Base-by-base conservation (phyloP, 495 filamentous ascomycete species). In the Lichenothelia convexa region DNA sequence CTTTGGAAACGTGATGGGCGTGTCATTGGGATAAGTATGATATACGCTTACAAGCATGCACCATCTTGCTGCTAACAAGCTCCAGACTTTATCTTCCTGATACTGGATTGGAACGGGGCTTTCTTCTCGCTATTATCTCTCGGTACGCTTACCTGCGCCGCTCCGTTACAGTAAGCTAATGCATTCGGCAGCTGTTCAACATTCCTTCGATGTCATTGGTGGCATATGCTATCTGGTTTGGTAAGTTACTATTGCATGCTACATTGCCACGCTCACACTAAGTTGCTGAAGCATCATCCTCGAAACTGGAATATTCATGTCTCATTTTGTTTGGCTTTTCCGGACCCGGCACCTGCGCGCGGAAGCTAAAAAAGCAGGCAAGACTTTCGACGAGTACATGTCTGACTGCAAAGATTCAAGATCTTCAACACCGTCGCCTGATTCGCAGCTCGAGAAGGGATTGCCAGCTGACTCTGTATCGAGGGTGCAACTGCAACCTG, bases 41-140 rank as follows among this genome's bases (percentile, higher is more conserved):
- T 47, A 56, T 60, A 47, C 35, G 39, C 9, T 26, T 18, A 41
- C 3, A n/a, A n/a, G n/a, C n/a, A n/a, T n/a, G n/a, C n/a, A n/a
- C n/a, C n/a, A n/a, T n/a, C n/a, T n/a, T n/a, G n/a, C n/a, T n/a
- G n/a, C n/a, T n/a, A n/a, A n/a, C n/a, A n/a, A n/a, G n/a, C 36
- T 26, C 29, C 31, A 67, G 66, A 65, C 38, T 72, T 67, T 53
- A 49, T 71, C 0, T 87, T 87, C 40, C 55, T 87, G 4, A 58
- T 60, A 0, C 70, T 83, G 42, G 80, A 87, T 46, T 79, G 66
- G 47, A 47, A 66, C 0, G 80, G 80, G 0, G 80, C 78, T 0
- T 64, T 84, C 41, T 82, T 85, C 52, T 81, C 76, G 0, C 61
- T 83, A 3, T 68, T 83, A 58, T 75, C 76, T 3, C 58, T 85